Evolutionary conservation across 2,329 filamentous ascomycete genomes (phyloP).

Genomic region (Clarireedia monteithiana): DNA sequence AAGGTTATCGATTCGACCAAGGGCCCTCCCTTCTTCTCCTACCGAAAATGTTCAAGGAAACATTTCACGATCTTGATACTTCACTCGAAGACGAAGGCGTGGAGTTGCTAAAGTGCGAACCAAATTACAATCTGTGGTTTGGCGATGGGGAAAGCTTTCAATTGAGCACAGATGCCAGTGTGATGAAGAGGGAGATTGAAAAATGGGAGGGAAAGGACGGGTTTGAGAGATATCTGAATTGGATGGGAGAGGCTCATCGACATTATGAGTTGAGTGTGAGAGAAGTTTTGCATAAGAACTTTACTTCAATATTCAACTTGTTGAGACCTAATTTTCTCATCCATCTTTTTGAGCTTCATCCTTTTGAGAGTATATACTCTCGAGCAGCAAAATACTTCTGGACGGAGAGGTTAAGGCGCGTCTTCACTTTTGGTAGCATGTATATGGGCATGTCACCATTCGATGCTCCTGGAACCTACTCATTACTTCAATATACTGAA

Average conservation of each 20-base stretch:
- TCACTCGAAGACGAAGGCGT: slow-evolving; percentile 59
- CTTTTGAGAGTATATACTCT: slow-evolving; percentile 62
- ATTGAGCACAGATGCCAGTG: slow-evolving; percentile 58
- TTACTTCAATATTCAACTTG: slow-evolving; percentile 51
- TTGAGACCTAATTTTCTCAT: slow-evolving; percentile 48
- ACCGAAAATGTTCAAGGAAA: slow-evolving; percentile 61
- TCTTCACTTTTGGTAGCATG: slow-evolving; percentile 75
- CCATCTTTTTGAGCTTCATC: slow-evolving; percentile 55
- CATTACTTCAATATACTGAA: slow-evolving; percentile 67
- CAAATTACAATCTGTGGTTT: slow-evolving; percentile 71
- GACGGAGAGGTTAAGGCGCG: slow-evolving; percentile 59
- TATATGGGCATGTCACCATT: slow-evolving; percentile 78
- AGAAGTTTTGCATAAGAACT: slow-evolving; percentile 62
- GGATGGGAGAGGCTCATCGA: slow-evolving; percentile 56
- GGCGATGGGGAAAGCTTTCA: slow-evolving; percentile 56
- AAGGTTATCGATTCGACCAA: slow-evolving; percentile 65
- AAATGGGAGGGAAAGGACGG: slow-evolving; percentile 65
- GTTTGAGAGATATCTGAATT: slow-evolving; percentile 60
- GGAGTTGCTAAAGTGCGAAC: slow-evolving; percentile 61
- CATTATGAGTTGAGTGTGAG: slow-evolving; percentile 63
- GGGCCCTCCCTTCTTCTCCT: slow-evolving; percentile 67
- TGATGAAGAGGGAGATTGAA: slow-evolving; percentile 66
- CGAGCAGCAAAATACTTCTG: slow-evolving; percentile 60
- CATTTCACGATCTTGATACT: slow-evolving; percentile 62
- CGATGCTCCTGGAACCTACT: slow-evolving; percentile 68